A percentile compares a stretch with the other conserved stretches of the same genome.
Evolutionary conservation across 805 yeast genomes (phyloP).

Genomic region (Spathaspora girioi): DNA sequence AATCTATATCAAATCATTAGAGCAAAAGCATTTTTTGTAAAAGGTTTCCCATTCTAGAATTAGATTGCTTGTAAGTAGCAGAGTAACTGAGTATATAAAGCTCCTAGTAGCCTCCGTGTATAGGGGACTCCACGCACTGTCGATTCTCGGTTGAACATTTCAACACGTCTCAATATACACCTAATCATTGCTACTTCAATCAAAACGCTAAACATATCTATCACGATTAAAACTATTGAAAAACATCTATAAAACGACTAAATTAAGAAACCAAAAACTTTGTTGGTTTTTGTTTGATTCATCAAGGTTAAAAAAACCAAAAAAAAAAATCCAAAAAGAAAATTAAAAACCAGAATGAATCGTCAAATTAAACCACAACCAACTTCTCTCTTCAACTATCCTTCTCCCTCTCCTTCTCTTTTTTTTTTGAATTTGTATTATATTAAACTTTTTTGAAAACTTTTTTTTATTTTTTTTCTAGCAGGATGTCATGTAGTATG

Average conservation of each 20-base stretch:
- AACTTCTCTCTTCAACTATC: background rate
- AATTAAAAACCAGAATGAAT: background rate
- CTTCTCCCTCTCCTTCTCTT: background rate
- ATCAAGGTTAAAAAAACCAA: background rate
- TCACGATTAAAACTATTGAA: background rate
- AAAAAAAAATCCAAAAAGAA: background rate
- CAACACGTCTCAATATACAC: too few relatives aligned
- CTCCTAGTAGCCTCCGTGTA: too few relatives aligned
- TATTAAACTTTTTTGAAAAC: background rate
- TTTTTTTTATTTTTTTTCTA: conserved; percentile 2
- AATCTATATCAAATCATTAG: too few relatives aligned
- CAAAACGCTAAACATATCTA: background rate
- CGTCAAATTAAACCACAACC: background rate
- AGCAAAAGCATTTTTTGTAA: too few relatives aligned
- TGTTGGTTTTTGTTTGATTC: background rate
- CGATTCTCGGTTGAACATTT: too few relatives aligned
- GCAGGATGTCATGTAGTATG: conserved; percentile 33
- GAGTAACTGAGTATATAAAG: too few relatives aligned
- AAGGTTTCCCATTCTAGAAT: too few relatives aligned
- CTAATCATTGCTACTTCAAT: background rate
- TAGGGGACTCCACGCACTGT: too few relatives aligned
- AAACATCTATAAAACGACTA: background rate
- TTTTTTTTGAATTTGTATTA: background rate
- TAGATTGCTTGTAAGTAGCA: too few relatives aligned
- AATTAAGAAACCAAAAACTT: background rate